Percentiles rank a stretch among this genome's conserved stretches.
Evolutionary conservation across 352 stramenopile genomes (phyloP).

Genomic region (Phytophthora hibernalis): DNA sequence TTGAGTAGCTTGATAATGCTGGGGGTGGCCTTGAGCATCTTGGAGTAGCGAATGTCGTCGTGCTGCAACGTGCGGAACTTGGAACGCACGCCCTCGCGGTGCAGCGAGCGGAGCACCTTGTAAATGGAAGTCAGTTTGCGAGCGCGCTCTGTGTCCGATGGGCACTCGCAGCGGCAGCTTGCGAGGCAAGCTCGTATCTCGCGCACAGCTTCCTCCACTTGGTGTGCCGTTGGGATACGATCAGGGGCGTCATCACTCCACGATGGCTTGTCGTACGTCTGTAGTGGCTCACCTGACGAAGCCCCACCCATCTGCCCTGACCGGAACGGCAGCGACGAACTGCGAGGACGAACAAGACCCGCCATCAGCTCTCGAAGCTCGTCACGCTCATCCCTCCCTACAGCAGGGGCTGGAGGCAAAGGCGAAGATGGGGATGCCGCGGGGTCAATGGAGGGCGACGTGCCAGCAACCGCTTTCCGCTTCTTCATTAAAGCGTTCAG

Average conservation of each 20-base stretch:
- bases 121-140: constrained; percentile 76
- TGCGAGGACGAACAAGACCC: constrained; percentile 65
- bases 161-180: constrained; percentile 70
- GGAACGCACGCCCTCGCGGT: constrained; percentile 66
- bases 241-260: constrained; percentile 67
- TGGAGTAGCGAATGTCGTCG: constrained; percentile 76
- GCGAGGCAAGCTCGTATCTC: constrained; percentile 65
- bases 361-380: constrained; percentile 72
- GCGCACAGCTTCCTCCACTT: constrained; percentile 51
- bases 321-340: constrained; percentile 64
- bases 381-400: constrained; percentile 47
- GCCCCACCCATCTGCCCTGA: constrained; percentile 43
- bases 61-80: constrained; percentile 74
- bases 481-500: constrained; percentile 41
- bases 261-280: constrained; percentile 48
- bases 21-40: constrained; percentile 69
- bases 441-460: constrained; percentile 15
- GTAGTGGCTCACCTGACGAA: constrained; percentile 41
- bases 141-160: constrained; percentile 63
- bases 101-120: constrained; percentile 73
- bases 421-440: constrained; percentile 27
- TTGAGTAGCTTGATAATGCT: constrained; percentile 84
- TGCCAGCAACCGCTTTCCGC: constrained; percentile 19
- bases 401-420: constrained; percentile 15
- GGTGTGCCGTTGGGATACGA: constrained; percentile 43